These are phyloP conservation scores for Lecanoromycetidae sp. DNA, from an alignment of 2,329 filamentous ascomycete species.

Conservation along the genomic window DNA sequence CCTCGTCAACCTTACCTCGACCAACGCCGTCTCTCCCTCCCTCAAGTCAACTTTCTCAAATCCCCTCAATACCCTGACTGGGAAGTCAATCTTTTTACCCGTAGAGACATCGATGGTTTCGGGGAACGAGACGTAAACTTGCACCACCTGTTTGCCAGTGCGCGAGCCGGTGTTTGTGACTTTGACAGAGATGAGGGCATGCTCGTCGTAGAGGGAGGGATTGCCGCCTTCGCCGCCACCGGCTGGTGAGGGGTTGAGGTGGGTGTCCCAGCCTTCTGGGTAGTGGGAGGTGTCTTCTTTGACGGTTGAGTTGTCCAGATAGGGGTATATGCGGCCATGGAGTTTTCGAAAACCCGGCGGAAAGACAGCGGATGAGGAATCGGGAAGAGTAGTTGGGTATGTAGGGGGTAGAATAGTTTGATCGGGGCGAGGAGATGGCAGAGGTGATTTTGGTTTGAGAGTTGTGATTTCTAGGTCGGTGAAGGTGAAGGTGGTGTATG, in stretches of 20 bases:
- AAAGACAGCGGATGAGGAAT: conserved; percentile 46
- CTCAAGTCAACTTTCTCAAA: conserved; percentile 57
- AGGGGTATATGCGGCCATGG: conserved; percentile 62
- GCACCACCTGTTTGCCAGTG: conserved; percentile 43
- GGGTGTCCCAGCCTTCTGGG: conserved; percentile 43
- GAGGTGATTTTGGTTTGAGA: conserved; percentile 37
- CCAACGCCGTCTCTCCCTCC: conserved; percentile 40
- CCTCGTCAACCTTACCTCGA: conserved; percentile 50
- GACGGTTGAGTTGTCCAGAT: conserved; percentile 28
- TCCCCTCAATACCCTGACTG: conserved; percentile 54
- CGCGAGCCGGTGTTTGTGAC: conserved; percentile 50
- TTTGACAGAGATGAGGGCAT: conserved; percentile 40
- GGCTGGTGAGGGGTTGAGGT: conserved; percentile 45
- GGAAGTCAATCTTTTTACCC: conserved; percentile 48
- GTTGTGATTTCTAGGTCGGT: conserved; percentile 39
- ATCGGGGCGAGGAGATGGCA: conserved; percentile 33
- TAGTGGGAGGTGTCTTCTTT: conserved; percentile 36
- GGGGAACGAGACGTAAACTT: conserved; percentile 44
- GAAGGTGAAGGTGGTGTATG: conserved; percentile 63
- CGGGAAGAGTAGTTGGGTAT: conserved; percentile 45
- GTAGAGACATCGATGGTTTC: conserved; percentile 31
- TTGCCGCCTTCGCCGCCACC: conserved; percentile 60
- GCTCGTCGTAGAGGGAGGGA: conserved; percentile 49
- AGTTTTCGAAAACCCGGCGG: conserved; percentile 49
- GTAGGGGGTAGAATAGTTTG: conserved; percentile 37